Percentiles rank a stretch among this genome's conserved stretches.
These are phyloP conservation scores for Penicillium sp. DNA, from an alignment of 2,329 filamentous ascomycete species.

Conservation along the genomic window DNA sequence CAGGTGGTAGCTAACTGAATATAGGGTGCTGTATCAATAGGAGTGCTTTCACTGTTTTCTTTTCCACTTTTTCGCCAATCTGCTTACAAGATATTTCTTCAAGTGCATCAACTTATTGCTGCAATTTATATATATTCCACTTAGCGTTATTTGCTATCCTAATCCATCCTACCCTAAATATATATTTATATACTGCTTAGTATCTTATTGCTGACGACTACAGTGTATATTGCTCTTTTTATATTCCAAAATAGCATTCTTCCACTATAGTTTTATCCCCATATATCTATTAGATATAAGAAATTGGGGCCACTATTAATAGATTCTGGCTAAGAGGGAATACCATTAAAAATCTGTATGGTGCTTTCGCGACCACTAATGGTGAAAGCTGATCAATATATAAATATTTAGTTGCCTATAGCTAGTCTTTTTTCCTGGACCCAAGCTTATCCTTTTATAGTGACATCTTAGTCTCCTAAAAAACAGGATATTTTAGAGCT, in stretches of 20 bases:
- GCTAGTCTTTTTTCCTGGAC: slow-evolving; percentile 8
- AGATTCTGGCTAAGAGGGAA: slow-evolving; percentile 5
- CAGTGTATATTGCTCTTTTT: slow-evolving; percentile 6
- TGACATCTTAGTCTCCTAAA: slow-evolving; percentile 14
- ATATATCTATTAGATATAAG: slow-evolving; percentile 9
- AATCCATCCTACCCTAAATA: slow-evolving; percentile 7
- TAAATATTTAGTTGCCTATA: slow-evolving; percentile 7
- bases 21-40: slow-evolving; percentile 10
- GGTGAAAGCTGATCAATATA: slow-evolving; percentile 9
- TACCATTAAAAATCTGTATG: slow-evolving; percentile 8
- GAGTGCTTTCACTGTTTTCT: slow-evolving; percentile 6
- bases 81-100: slow-evolving; percentile 12
- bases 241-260: slow-evolving; percentile 8
- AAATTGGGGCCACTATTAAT: too few relatives aligned
- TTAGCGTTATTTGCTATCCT: slow-evolving; percentile 13
- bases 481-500: slow-evolving; percentile 12
- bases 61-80: slow-evolving; percentile 7
- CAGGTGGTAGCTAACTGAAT: slow-evolving; percentile 2
- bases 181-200: slow-evolving; percentile 11
- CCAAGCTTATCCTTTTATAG: slow-evolving; percentile 11
- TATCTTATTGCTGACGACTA: slow-evolving; percentile 5
- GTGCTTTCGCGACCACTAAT: slow-evolving; percentile 5
- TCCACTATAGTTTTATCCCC: slow-evolving; percentile 6
- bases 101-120: slow-evolving; percentile 14
- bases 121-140: slow-evolving; percentile 11